A percentile compares a stretch with the other conserved stretches of the same genome.
Evolutionary conservation across 1,284 basidiomycete genomes (phyloP).

Genomic region (Singerocomus inundabilis): DNA sequence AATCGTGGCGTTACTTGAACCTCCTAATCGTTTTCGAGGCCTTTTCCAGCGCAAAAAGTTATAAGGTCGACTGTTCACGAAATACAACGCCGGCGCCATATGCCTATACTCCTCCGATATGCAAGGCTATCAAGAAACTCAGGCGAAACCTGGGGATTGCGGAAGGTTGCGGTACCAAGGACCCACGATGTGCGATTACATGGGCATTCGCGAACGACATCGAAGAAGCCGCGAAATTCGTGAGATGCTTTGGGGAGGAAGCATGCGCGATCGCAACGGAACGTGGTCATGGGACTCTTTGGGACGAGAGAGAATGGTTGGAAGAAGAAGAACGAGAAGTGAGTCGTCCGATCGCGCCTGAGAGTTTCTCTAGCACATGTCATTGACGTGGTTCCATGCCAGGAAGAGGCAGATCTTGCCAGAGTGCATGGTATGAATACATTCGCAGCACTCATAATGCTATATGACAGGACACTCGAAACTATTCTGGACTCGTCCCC

Average conservation of each 20-base stretch:
- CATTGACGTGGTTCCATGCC: slow-evolving; percentile 10
- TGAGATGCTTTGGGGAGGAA: slow-evolving; percentile 55
- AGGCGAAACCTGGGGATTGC: slow-evolving; percentile 57
- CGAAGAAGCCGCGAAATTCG: slow-evolving; percentile 51
- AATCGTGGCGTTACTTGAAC: slow-evolving; percentile 57
- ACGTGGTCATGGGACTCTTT: slow-evolving; percentile 40
- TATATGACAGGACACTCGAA: slow-evolving; percentile 53
- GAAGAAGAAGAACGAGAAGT: slow-evolving; percentile 55
- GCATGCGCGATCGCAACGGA: slow-evolving; percentile 45
- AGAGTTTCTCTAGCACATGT: slow-evolving; percentile 12
- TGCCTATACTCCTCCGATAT: slow-evolving; percentile 59
- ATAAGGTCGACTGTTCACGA: slow-evolving; percentile 19
- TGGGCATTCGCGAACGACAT: slow-evolving; percentile 63
- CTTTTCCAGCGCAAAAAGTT: slow-evolving; percentile 48
- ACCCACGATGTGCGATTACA: slow-evolving; percentile 39
- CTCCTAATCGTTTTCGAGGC: slow-evolving; percentile 65
- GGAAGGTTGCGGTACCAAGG: slow-evolving; percentile 53
- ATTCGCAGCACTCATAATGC: slow-evolving; percentile 60
- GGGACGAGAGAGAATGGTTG: slow-evolving; percentile 62
- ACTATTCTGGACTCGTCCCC: slow-evolving; percentile 52
- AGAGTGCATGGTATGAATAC: slow-evolving; percentile 59
- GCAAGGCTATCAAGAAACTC: slow-evolving; percentile 65
- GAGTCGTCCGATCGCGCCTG: slow-evolving; percentile 15
- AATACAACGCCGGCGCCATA: slow-evolving; percentile 22
- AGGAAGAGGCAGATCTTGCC: slow-evolving; percentile 59